Evolutionary conservation across 78 protist species (phyloP), one percentile per base, ranked within the genome.

Genomic region (Dictyostelium purpureum): DNA sequence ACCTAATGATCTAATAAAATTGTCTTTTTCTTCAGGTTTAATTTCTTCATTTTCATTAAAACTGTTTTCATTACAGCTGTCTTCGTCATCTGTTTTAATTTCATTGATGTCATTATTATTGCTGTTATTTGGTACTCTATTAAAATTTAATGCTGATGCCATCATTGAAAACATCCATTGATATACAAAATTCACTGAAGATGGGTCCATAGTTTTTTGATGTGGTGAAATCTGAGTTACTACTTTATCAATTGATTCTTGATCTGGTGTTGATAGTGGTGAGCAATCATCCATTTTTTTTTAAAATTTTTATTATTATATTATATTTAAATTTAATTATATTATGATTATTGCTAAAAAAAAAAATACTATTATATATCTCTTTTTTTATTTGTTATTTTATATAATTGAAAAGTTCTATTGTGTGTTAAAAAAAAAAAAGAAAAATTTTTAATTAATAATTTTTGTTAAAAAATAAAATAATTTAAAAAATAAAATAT

Each of bases 161-260:
- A 85, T 85, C 9, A 85, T 52, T 18, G 92, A 85, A 73, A 85
- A 56, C 92, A 85, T 85, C 92, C 92, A 85, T 57, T 77, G 78
- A 73, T 85, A 85, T 5, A 85, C 82, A 47, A 85, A 74, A n/a
- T 65, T 76, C 77, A 85, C 51, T 24, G 92, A 83, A 12, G 88
- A 69, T 35, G 81, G 81, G 14, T 85, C 92, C 47, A 85, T 70
- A 31, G 92, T n/a, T 61, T 85, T 85, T 59, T 70, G 80, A 51
- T 63, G 71, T 3, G 71, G 71, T 33, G 81, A 47, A 35, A 75
- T 52, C 10, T 43, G 40, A 47, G 82, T 35, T 35, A 76, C 33
- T 35, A 49, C 77, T 28, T 81, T 73, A 14, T 67, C 79, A 52
- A 67, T 73, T 40, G 92, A 35, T 56, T 57, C 73, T 83, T 77